Percentiles rank a stretch among this genome's conserved stretches.
Conservation (phyloP, 345 rosid species). For the Populus tremula region DNA sequence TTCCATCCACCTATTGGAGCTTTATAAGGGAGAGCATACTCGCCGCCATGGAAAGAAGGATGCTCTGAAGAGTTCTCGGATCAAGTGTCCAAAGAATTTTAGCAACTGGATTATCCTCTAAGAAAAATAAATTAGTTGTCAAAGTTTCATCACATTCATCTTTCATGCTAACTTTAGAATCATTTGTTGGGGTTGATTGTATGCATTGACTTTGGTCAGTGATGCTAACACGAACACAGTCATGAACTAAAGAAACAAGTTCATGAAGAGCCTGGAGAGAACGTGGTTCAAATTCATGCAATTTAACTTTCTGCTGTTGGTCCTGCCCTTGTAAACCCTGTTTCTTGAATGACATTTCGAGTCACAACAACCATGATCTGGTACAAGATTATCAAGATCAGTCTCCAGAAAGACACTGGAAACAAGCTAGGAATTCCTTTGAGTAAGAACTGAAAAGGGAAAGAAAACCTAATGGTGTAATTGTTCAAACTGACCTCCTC, state of each 20-base stretch:
- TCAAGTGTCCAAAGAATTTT: constrained; percentile 61
- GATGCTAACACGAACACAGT: constrained; percentile 37
- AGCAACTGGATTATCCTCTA: constrained; percentile 76
- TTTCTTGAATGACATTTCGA: constrained; percentile 23
- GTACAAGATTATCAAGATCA: constrained; percentile 11
- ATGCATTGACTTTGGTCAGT: constrained; percentile 34
- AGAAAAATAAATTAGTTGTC: constrained; percentile 25
- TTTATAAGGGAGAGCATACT: constrained; percentile 28
- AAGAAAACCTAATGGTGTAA: not conserved
- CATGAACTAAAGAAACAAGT: constrained; percentile 76
- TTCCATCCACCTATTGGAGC: constrained; percentile 6
- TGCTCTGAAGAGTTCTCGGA: constrained; percentile 46
- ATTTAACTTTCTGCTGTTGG: constrained; percentile 20
- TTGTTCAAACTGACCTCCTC: constrained; percentile 33
- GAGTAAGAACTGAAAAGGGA: not conserved
- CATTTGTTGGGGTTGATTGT: constrained; percentile 34
- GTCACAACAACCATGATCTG: constrained; percentile 34
- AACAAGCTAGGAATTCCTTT: not conserved
- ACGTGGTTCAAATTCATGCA: constrained; percentile 50
- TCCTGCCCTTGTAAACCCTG: constrained; percentile 34
- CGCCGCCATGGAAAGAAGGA: constrained; percentile 71
- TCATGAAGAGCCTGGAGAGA: constrained; percentile 58
- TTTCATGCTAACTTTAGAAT: constrained; percentile 26
- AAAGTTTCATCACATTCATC: constrained; percentile 19
- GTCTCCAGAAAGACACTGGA: constrained; percentile 11